Evolutionary conservation across 129 eudicot genomes (phyloP), one percentile per base, ranked within the genome.

Genomic region (Kitagawia praeruptora): DNA sequence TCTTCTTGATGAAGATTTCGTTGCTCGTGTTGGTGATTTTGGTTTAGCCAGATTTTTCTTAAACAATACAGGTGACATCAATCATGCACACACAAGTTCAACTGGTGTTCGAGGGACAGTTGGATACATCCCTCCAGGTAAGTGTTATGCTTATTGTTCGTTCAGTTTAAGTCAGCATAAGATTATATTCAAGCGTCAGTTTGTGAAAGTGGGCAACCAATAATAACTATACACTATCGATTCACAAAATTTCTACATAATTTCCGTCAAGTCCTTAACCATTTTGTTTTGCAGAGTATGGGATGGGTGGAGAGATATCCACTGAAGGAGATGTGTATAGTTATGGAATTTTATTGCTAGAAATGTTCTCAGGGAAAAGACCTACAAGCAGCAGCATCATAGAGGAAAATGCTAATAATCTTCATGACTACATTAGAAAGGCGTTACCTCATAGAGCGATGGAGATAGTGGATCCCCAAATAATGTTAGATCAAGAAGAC

Each of bases 101-200:
- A 66, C 72, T 2, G 34, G 72, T 31, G 37, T 66, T 66, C 39
- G 42, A 27, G 72, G 72, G 37, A 66, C 72, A 27, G 8, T 66
- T 66, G 72, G 72, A 25, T 66, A 66, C 15, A 39, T 66, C 31
- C 72, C 72, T 66, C 72, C 72, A 66, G 72, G 72, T 66, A 31
- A 66, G 25, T 63, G 4, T 28, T 63, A 5, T 0, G 9, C 13
- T 25, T 6, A 25, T 58, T 25, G 2, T 48, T 48, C 5, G 18
- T 48, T 34, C 37, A 34, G 37, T 34, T 34, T 34, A 34, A 34
- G 37, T 1, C 37, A 34, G 37, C 37, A 34, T 34, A 34, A 34
- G 37, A 34, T 34, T 34, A 34, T 34, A 34, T 34, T 34, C 37
- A 34, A 34, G 37, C 37, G 37, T 34, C 37, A 34, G 37, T 34